A percentile compares a stretch with the other conserved stretches of the same genome.
Evolutionary conservation across 345 rosid genomes (phyloP).

Genomic region (Salix udensis): DNA sequence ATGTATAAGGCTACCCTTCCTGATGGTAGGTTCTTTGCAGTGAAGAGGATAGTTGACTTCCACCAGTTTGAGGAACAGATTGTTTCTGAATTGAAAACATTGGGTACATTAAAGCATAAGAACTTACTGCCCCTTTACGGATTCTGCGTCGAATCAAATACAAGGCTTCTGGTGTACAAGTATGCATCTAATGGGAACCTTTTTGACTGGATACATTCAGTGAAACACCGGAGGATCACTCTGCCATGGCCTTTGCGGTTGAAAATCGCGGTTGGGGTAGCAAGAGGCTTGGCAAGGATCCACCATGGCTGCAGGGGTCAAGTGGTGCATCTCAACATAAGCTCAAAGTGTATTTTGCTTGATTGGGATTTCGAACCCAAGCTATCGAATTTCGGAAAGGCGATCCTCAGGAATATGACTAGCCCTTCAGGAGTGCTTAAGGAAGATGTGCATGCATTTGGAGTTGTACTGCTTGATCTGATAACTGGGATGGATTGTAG

Average conservation of each 20-base stretch:
- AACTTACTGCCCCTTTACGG: too few relatives aligned
- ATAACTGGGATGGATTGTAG: constrained; percentile 25
- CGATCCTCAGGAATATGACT: neutral
- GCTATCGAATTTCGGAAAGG: constrained; percentile 17
- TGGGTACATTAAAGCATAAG: too few relatives aligned
- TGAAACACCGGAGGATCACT: neutral
- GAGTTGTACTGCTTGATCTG: constrained; percentile 20
- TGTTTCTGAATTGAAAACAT: too few relatives aligned
- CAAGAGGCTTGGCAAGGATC: constrained; percentile 30
- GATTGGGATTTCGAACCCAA: constrained; percentile 20
- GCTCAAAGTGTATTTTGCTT: constrained; percentile 15
- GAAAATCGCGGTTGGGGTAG: constrained; percentile 22
- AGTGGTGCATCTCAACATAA: constrained; percentile 17
- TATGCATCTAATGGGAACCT: too few relatives aligned
- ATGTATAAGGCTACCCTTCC: constrained; percentile 9
- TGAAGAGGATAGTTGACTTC: neutral
- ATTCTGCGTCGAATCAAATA: too few relatives aligned
- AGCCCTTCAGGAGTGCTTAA: neutral
- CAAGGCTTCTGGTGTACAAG: too few relatives aligned
- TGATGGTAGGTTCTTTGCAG: constrained; percentile 14
- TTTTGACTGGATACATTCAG: too few relatives aligned
- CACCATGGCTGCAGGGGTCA: constrained; percentile 13
- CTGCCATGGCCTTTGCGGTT: constrained; percentile 27
- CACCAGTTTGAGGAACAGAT: too few relatives aligned
- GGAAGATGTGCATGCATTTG: constrained; percentile 23